These are phyloP conservation scores for Solanum ahanhuiri DNA, from an alignment of 257 asterid genomes.

Conservation along the genomic window DNA sequence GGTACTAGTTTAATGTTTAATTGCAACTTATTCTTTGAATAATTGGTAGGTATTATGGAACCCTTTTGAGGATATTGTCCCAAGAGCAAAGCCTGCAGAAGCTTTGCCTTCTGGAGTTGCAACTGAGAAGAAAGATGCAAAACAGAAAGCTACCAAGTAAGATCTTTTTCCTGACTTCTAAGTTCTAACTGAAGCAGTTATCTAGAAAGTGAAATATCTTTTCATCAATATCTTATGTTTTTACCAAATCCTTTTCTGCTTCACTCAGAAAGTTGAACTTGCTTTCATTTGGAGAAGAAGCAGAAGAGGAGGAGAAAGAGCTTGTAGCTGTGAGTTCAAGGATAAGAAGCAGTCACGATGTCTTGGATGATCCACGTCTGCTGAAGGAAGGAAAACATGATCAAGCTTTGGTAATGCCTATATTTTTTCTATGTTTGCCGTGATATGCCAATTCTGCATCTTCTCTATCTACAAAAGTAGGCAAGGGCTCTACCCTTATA, in stretches of 20 bases:
- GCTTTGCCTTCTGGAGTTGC: conserved; percentile 31
- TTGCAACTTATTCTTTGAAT: conserved; percentile 5
- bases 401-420: conserved; percentile 34
- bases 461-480: not conserved
- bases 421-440: not conserved
- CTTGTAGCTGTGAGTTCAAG: conserved; percentile 42
- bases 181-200: not conserved
- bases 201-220: not conserved
- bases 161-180: conserved; percentile 11
- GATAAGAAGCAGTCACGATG: conserved; percentile 96
- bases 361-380: conserved; percentile 91
- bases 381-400: conserved; percentile 50
- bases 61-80: conserved; percentile 93
- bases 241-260: conserved; percentile 2
- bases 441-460: not conserved
- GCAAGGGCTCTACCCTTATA: not conserved
- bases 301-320: conserved; percentile 95
- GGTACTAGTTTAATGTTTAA: not conserved
- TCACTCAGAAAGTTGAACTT: conserved; percentile 68
- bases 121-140: conserved; percentile 38
- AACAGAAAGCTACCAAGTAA: conserved; percentile 66
- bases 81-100: conserved; percentile 36
- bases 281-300: conserved; percentile 99
- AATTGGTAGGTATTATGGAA: conserved; percentile 75
- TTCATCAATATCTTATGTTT: not conserved